Evolutionary conservation across 352 stramenopile genomes (phyloP).

Genomic region (Pythium aphanidermatum): DNA sequence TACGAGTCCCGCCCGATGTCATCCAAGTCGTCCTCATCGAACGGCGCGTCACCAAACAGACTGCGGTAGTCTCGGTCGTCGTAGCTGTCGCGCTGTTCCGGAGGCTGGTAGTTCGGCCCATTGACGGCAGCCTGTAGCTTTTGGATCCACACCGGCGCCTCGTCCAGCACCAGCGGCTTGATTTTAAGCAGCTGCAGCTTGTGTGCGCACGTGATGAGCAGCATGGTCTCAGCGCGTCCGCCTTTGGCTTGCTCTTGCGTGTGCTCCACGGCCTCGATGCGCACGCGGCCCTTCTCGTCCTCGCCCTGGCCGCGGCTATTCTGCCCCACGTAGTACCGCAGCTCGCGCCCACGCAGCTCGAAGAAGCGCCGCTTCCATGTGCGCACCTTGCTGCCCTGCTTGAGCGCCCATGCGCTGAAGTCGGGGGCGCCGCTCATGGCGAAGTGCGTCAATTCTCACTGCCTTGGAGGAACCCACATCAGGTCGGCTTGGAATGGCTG

Average conservation of each 20-base stretch:
- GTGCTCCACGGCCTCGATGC: slow-evolving; percentile 46
- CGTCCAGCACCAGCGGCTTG: slow-evolving; percentile 42
- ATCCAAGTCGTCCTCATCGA: slow-evolving; percentile 4
- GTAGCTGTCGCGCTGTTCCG: background rate
- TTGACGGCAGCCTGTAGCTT: slow-evolving; percentile 35
- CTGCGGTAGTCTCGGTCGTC: background rate
- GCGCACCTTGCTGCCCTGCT: slow-evolving; percentile 64
- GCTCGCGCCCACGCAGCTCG: slow-evolving; percentile 43
- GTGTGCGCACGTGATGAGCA: slow-evolving; percentile 53
- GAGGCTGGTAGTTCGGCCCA: background rate
- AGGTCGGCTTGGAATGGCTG: no score
- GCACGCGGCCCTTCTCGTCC: slow-evolving; percentile 58
- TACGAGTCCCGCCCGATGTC: no score
- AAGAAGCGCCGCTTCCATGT: slow-evolving; percentile 77
- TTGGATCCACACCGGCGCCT: slow-evolving; percentile 42
- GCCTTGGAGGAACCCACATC: no score
- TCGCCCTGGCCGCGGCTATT: slow-evolving; percentile 30
- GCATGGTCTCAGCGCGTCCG: slow-evolving; percentile 34
- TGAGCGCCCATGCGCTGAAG: slow-evolving; percentile 59
- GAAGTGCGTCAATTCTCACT: no score
- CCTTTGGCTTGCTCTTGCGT: slow-evolving; percentile 21
- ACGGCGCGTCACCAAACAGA: no score
- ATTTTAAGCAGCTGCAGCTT: slow-evolving; percentile 58
- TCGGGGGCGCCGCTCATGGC: slow-evolving; percentile 7
- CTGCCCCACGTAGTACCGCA: slow-evolving; percentile 50